These are phyloP conservation scores for Olyra latifolia DNA, from an alignment of 176 grass and related monocot genomes.

Conservation along the genomic window DNA sequence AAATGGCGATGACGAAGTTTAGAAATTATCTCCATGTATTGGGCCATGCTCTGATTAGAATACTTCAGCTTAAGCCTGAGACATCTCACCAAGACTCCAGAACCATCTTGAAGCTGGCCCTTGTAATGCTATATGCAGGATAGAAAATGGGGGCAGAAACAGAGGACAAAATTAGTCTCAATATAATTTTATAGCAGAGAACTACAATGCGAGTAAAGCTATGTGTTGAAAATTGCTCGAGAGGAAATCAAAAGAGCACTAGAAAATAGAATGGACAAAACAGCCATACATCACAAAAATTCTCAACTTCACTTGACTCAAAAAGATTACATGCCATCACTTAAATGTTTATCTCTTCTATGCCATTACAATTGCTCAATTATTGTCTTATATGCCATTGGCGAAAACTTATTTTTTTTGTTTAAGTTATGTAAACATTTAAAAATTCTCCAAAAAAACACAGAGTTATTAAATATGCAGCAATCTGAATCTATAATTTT, in stretches of 20 bases:
- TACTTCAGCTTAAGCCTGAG: constrained; percentile 74
- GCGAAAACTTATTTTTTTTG: too few species aligned
- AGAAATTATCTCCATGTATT: constrained; percentile 78
- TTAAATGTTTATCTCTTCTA: too few species aligned
- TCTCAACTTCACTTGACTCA: background rate
- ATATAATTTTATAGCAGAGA: background rate
- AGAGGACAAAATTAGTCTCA: constrained; percentile 11
- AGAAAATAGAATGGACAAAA: constrained; percentile 12
- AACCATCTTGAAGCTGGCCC: constrained; percentile 72
- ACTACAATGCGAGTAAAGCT: background rate
- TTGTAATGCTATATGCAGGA: constrained; percentile 51
- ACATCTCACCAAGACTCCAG: constrained; percentile 58
- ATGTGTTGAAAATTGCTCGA: background rate
- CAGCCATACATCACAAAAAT: background rate
- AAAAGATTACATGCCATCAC: too few species aligned
- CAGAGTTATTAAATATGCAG: too few species aligned
- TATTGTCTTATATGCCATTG: too few species aligned
- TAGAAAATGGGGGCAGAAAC: background rate
- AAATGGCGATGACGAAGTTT: constrained; percentile 82
- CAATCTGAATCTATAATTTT: too few species aligned
- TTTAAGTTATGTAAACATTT: too few species aligned
- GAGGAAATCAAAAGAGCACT: background rate
- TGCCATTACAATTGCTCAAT: too few species aligned
- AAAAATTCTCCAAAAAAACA: too few species aligned
- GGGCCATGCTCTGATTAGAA: constrained; percentile 55